Conservation (phyloP, 306 rosid genomes). For the Rosa rugosa region DNA sequence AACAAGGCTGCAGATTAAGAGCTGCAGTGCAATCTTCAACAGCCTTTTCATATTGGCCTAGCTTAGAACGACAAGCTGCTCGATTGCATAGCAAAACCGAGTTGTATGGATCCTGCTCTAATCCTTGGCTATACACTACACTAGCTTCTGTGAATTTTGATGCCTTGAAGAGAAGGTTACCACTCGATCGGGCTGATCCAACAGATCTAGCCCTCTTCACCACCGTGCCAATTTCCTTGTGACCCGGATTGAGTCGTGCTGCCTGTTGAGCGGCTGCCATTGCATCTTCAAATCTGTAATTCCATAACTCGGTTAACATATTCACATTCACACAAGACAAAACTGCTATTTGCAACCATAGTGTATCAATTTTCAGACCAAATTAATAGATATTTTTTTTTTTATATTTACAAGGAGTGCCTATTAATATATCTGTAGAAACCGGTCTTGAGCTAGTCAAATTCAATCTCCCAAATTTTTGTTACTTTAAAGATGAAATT, state of each 20-base stretch:
- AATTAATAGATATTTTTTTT: not conserved
- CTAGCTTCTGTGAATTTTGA: constrained; percentile 73
- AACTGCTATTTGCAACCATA: not conserved
- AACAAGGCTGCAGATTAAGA: constrained; percentile 67
- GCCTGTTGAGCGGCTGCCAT: constrained; percentile 62
- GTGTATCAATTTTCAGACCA: not conserved
- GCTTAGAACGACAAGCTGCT: constrained; percentile 92
- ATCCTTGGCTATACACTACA: constrained; percentile 70
- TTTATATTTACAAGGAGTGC: not conserved
- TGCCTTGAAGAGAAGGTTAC: constrained; percentile 87
- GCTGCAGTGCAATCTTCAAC: constrained; percentile 88
- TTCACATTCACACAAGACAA: not conserved
- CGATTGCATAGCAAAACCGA: constrained; percentile 85
- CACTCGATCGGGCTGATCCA: constrained; percentile 71
- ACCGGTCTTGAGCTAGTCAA: no score
- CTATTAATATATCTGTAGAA: not conserved
- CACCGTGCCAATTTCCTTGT: constrained; percentile 47
- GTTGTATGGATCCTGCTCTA: constrained; percentile 69
- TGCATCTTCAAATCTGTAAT: constrained; percentile 82
- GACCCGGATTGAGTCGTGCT: constrained; percentile 60
- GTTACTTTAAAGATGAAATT: no score
- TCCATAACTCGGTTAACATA: not conserved
- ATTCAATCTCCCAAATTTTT: no score
- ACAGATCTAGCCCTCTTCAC: constrained; percentile 62
- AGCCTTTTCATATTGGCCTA: constrained; percentile 87